These are phyloP conservation scores for Ricinus communis DNA, from an alignment of 345 rosid species.

Conservation along the genomic window DNA sequence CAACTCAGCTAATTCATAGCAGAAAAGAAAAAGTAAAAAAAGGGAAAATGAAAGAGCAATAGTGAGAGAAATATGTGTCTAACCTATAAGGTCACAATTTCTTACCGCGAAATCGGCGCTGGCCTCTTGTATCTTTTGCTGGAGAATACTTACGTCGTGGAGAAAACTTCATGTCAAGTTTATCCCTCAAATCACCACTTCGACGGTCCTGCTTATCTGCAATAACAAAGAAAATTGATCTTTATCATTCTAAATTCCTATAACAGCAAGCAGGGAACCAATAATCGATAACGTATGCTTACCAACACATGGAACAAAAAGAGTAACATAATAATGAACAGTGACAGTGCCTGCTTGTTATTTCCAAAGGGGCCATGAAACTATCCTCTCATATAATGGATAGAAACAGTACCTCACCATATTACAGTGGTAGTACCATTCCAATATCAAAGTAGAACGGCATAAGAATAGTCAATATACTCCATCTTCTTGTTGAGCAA, in stretches of 20 bases:
- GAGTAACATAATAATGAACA: conserved; percentile 50
- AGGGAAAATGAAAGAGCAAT: not conserved
- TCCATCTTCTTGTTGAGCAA: conserved; percentile 45
- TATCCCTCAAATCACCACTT: conserved; percentile 77
- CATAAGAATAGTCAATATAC: conserved; percentile 34
- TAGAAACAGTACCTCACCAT: conserved; percentile 40
- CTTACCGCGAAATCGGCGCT: conserved; percentile 52
- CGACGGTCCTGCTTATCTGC: conserved; percentile 63
- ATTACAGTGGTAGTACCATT: conserved; percentile 35
- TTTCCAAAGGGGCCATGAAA: conserved; percentile 50
- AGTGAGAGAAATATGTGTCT: not conserved
- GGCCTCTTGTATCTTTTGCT: conserved; percentile 47
- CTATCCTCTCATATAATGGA: conserved; percentile 45
- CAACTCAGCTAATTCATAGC: conserved; percentile 1
- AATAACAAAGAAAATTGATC: conserved; percentile 25
- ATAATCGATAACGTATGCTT: conserved; percentile 40
- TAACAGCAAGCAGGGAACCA: conserved; percentile 30
- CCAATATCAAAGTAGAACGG: conserved; percentile 32
- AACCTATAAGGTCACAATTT: too few species aligned
- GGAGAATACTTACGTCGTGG: conserved; percentile 58
- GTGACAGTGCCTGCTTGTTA: conserved; percentile 56
- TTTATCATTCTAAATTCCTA: conserved; percentile 17
- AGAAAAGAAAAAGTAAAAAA: not conserved
- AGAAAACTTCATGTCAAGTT: conserved; percentile 71
- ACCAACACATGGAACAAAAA: conserved; percentile 47